Conservation (phyloP, 495 filamentous ascomycete genomes). For the Penicillium nucicola region DNA sequence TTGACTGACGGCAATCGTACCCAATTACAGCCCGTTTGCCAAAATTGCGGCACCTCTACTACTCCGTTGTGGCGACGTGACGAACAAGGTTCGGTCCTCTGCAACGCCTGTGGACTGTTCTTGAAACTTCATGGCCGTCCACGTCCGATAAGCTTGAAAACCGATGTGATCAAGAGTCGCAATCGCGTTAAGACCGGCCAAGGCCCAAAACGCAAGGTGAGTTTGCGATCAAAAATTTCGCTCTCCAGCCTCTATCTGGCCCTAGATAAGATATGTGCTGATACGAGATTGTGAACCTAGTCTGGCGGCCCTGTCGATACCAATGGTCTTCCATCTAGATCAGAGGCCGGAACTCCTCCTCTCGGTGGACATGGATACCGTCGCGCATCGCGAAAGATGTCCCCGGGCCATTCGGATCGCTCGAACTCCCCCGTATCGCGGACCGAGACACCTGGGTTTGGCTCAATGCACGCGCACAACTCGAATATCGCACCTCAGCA, state of each 20-base stretch:
- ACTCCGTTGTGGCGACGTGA: constrained; percentile 97
- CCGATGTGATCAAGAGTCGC: constrained; percentile 98
- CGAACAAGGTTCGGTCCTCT: constrained; percentile 94
- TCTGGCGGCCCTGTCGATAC: constrained; percentile 50
- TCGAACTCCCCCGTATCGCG: constrained; percentile 85
- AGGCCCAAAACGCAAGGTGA: constrained; percentile 85
- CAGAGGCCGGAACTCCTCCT: constrained; percentile 54
- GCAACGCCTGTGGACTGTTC: constrained; percentile 98
- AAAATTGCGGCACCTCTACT: constrained; percentile 94
- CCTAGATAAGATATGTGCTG: constrained; percentile 31
- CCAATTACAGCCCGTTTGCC: constrained; percentile 86
- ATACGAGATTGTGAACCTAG: constrained; percentile 25
- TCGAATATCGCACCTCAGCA: constrained; percentile 75
- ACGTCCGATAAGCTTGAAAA: constrained; percentile 94
- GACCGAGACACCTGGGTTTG: constrained; percentile 74
- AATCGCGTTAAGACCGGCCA: constrained; percentile 95
- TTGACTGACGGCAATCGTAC: constrained; percentile 55
- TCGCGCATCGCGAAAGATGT: constrained; percentile 67
- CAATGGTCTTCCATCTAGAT: constrained; percentile 57
- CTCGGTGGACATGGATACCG: constrained; percentile 53
- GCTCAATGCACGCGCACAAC: constrained; percentile 57
- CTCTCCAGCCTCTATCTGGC: constrained; percentile 1
- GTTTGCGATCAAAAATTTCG: constrained; percentile 29
- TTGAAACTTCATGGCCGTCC: constrained; percentile 92
- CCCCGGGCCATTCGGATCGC: constrained; percentile 70